Base-by-base conservation (phyloP, 495 filamentous ascomycete genomes). In the Saxophila tyrrhenica region DNA sequence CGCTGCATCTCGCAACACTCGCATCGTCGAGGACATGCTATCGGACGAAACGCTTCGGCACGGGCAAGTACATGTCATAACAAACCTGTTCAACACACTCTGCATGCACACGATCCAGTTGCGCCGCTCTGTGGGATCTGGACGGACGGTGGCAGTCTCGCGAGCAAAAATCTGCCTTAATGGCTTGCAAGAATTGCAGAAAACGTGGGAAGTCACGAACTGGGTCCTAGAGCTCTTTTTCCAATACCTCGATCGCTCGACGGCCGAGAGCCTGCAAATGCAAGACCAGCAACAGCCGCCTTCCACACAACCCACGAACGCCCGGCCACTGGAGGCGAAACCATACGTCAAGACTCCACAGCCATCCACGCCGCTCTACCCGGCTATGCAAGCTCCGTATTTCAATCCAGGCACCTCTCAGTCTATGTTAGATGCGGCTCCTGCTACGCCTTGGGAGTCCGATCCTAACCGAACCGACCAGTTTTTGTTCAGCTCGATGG, bases 201-300 rank as follows among this genome's bases (percentile, higher is more conserved):
- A 48, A 17, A 48, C 45, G 2, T 48, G 45, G 45, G 45, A 48
- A 17, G 45, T 48, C 19, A 48, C 45, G 2, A 48, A 48, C 45
- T 48, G 45, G 45, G 45, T 48, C 10, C 45, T 48, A 5, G 3
- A 25, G 10, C 21, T 48, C 5, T 48, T 48, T 17, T 48, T 48
- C 45, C 21, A 23, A 9, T 48, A 48, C 17, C 45, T 48, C 8
- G 45, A 48, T 25, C 20, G 24, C 8, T 24, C 45, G 13, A 48
- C 45, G 21, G 45, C 45, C 23, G 10, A 9, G 45, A 23, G 10
- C 23, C 23, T 48, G 24, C 20, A 21, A 8, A 9, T 48, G 17
- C 45, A 48, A 25, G 45, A 48, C 7, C 16, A 44, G 16, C 5
- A n/a, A n/a, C 8, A 44, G 7, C 41, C 20, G n/a, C 8, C 7